Base-by-base conservation (phyloP, 2,329 filamentous ascomycete genomes). In the Cercospora zeina region DNA sequence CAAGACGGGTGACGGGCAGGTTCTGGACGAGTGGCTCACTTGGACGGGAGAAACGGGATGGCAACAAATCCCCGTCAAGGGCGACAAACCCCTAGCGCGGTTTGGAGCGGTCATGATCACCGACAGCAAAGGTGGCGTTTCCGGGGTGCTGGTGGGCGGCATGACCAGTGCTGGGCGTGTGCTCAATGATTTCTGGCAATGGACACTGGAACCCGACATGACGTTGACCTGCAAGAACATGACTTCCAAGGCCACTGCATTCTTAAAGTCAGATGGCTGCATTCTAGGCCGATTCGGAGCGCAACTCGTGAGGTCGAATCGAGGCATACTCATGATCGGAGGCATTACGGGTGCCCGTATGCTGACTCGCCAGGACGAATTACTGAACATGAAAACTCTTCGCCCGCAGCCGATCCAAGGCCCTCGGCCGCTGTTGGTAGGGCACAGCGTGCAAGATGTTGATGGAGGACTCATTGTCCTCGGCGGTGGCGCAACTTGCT, bases 401-500 rank as follows among this genome's bases (percentile, higher is more conserved):
- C 67, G 69, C 24, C 65, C 70, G n/a, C 65, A 72, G 58, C 68
- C 72, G 11, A 64, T 73, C 13, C 62, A 70, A 53, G 75, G 75
- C 19, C 77, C 78, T 19, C 78, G 86, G 58, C 91, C 91, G 11
- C 80, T 96, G 5, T 81, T 96, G 54, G 80, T 91, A 55, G 91
- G 93, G 1, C 83, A 87, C 59, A 86, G 86, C 4, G 78, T 83
- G 7, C 75, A 83, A 13, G 72, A 77, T 30, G 76, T 82, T 0
- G 77, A 77, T 30, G 70, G 78, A 31, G 76, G 82, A 16, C 69
- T 92, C 2, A 70, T 90, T 9, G 77, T 96, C 7, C 75, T 89
- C 53, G 91, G 91, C 1, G 93, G 93, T 14, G 93, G 91, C 37
- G 91, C 89, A 14, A 90, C 91, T 0, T 96, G 91, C 74, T 96